These are phyloP conservation scores for Sugiyamaella mastotermitis DNA, from an alignment of 805 yeast species.

Conservation along the genomic window DNA sequence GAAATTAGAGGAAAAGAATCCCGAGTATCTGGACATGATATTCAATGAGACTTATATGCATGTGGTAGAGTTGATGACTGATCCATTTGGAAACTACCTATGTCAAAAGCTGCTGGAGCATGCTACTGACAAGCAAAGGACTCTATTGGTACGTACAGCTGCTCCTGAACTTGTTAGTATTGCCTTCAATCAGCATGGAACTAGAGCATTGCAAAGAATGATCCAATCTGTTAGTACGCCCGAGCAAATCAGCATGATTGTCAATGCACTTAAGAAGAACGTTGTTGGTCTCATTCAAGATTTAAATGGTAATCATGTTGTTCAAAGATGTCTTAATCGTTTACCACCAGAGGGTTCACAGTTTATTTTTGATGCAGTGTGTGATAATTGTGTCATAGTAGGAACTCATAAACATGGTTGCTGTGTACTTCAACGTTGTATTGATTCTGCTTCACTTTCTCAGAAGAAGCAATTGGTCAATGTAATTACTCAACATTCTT, in stretches of 20 bases:
- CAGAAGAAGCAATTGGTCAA: slow-evolving; percentile 66
- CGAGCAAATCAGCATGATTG: slow-evolving; percentile 64
- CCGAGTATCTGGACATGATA: slow-evolving; percentile 40
- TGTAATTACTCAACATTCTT: slow-evolving; percentile 62
- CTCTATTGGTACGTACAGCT: slow-evolving; percentile 62
- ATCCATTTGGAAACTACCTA: slow-evolving; percentile 92
- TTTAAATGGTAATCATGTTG: slow-evolving; percentile 93
- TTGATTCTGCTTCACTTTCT: slow-evolving; percentile 73
- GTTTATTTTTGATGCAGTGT: slow-evolving; percentile 84
- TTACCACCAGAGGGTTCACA: slow-evolving; percentile 66
- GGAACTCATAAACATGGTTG: slow-evolving; percentile 98
- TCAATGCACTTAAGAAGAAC: slow-evolving; percentile 55
- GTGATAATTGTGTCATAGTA: slow-evolving; percentile 63
- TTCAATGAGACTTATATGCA: slow-evolving; percentile 74
- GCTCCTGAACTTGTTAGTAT: slow-evolving; percentile 68
- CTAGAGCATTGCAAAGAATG: slow-evolving; percentile 87
- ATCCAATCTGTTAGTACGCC: slow-evolving; percentile 73
- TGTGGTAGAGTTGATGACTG: slow-evolving; percentile 79
- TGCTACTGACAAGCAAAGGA: slow-evolving; percentile 63
- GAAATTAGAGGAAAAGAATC: slow-evolving; percentile 55
- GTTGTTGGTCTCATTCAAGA: slow-evolving; percentile 80
- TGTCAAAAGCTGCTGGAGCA: slow-evolving; percentile 85
- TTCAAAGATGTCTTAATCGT: slow-evolving; percentile 82
- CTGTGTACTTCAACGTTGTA: slow-evolving; percentile 91
- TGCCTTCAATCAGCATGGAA: slow-evolving; percentile 92